Evolutionary conservation across 306 rosid genomes (phyloP), one percentile per base, ranked within the genome.

Genomic region (Begonia peltatifolia): DNA sequence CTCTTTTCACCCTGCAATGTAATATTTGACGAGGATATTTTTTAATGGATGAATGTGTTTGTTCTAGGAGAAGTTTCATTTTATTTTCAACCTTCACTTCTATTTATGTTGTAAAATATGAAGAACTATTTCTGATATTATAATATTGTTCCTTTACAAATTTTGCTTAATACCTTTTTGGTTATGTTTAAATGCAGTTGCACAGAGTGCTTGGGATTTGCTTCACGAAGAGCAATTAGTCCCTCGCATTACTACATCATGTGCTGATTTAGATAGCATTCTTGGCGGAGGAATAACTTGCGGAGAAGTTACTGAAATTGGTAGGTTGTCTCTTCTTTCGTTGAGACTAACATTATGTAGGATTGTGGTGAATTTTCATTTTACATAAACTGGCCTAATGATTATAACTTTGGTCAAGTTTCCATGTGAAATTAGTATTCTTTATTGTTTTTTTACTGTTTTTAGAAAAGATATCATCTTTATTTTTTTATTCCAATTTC

Each of bases 301-400:
- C 73, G 71, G 77, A 73, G 95, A 90, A 76, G 94, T 90, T 70
- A 83, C 95, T 23, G 99, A 90, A 73, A 80, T 90, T 48, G 99
- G 99, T 75, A 58, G 66, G 84, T 62, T 46, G 58, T 56, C 62
- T 52, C 38, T 46, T 49, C 13, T 15, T 49, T 57, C 58, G 15
- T 41, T 50, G 47, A 42, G 55, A 23, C 38, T 59, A 16, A 52
- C 22, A 30, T 30, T 1, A 30, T 30, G 38, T 30, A 30, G 38
- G 38, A 30, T 30, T 30, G 6, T 30, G 38, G 38, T 30, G 38
- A 20, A 5, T 30, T 30, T 30, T 30, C 38, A 30, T 30, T 30
- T 30, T 1, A 30, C 38, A 30, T 30, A 5, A 30, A 30, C 38
- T 30, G 38, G 0, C 38, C 38, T 30, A 30, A 47, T 57, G 36